Evolutionary conservation across 805 yeast species (phyloP), one percentile per base, ranked within the genome.

Genomic region (Grigorovia jiainica): DNA sequence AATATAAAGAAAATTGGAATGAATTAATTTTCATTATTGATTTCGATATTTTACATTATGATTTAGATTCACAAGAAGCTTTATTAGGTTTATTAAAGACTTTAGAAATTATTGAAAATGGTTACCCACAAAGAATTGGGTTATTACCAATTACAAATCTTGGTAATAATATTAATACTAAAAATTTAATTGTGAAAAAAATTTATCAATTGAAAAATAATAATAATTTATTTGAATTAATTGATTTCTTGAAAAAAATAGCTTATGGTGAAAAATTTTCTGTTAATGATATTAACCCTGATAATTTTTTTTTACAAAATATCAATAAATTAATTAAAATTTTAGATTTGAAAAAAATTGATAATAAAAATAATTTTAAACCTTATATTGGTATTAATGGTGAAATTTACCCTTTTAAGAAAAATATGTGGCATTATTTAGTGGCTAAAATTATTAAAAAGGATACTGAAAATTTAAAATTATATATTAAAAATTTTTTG

Each of bases 41-140:
- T 48, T 64, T 87, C 17, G 64, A 78, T 2, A 46, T 44, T 13
- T 32, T 58, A 15, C 40, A 47, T 18, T 33, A 47, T 19, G 67
- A 76, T 46, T 64, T 65, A 11, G 62, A 51, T 23, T 47, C 50
- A 1, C 37, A 42, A 25, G 49, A 65, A 2, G 81, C 83, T 44
- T 51, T 80, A 16, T 56, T 65, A 15, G 74, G 72, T 1, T 58
- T 79, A 23, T 60, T 72, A 16, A 66, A 79, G 7, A 65, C 78
- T 27, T 52, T 80, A 2, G 67, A 70, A 20, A 59, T 73, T 2
- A 64, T 78, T 2, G 52, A 71, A 10, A 71, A 75, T 34, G 76
- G 77, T 1, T 69, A 83, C 15, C 85, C 95, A 0, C 82, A 87
- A 48, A 82, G 89, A 58, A 55, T 90, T 40, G 98, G 97, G 6